Conservation (phyloP, 2,329 filamentous ascomycete species). For the Truncatella angustata region DNA sequence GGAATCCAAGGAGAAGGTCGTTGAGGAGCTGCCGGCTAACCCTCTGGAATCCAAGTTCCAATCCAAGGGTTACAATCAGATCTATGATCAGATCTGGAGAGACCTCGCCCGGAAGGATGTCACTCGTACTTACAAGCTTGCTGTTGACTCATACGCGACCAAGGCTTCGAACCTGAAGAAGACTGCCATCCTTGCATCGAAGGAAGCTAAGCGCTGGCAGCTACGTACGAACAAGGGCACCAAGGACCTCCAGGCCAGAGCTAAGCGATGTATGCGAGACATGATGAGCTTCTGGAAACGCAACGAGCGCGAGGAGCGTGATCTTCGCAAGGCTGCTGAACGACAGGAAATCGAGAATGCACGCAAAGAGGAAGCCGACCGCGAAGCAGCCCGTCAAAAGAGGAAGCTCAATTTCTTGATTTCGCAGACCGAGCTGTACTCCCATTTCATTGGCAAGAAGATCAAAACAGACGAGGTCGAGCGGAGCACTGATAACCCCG, state of each 20-base stretch:
- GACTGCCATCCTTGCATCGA: conserved; percentile 93
- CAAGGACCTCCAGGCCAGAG: conserved; percentile 94
- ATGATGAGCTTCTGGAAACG: conserved; percentile 99
- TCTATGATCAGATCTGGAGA: conserved; percentile 96
- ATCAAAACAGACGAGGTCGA: conserved; percentile 97
- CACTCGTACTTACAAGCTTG: conserved; percentile 86
- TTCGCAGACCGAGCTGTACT: conserved; percentile 97
- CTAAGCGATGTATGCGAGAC: conserved; percentile 97
- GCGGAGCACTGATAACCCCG: conserved; percentile 78
- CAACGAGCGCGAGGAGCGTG: conserved; percentile 95
- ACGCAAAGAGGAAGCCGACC: conserved; percentile 93
- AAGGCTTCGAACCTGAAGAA: conserved; percentile 97
- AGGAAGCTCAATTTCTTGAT: conserved; percentile 99
- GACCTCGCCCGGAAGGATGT: conserved; percentile 93
- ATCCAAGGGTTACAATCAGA: conserved; percentile 92
- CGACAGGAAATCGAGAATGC: conserved; percentile 95
- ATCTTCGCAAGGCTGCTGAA: conserved; percentile 90
- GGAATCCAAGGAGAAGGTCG: conserved; percentile 39
- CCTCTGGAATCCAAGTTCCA: conserved; percentile 66
- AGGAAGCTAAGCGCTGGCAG: conserved; percentile 97
- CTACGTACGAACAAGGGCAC: conserved; percentile 96
- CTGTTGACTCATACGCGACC: conserved; percentile 78
- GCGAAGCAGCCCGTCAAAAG: conserved; percentile 95
- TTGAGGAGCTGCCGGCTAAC: conserved; percentile 35
- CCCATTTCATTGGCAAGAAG: conserved; percentile 99